These are phyloP conservation scores for Myxozyma lipomycoides DNA, from an alignment of 805 yeast genomes.

Conservation along the genomic window DNA sequence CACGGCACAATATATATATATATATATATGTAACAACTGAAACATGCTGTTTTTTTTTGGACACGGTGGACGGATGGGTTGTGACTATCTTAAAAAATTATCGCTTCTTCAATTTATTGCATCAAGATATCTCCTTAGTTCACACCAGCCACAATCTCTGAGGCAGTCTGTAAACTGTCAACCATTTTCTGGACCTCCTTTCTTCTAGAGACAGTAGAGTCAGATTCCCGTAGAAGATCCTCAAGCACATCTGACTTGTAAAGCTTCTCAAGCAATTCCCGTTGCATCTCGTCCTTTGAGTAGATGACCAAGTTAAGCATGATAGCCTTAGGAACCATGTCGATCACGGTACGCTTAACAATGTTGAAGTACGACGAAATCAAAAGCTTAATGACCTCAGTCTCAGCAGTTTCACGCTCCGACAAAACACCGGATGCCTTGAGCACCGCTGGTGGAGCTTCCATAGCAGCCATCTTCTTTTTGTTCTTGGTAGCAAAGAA, in stretches of 20 bases:
- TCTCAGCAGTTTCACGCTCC: slow-evolving; percentile 93
- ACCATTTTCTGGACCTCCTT: slow-evolving; percentile 95
- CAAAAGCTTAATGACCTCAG: slow-evolving; percentile 91
- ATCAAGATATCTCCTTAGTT: slow-evolving; percentile 4
- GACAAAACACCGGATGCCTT: slow-evolving; percentile 90
- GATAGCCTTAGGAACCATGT: slow-evolving; percentile 89
- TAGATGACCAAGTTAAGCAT: slow-evolving; percentile 85
- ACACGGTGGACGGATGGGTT: too few species aligned
- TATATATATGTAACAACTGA: neutral
- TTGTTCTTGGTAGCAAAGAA: slow-evolving; percentile 89
- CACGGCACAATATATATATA: neutral
- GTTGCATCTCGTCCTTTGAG: slow-evolving; percentile 81
- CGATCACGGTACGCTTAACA: slow-evolving; percentile 90
- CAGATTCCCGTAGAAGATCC: slow-evolving; percentile 85
- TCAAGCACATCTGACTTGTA: slow-evolving; percentile 67
- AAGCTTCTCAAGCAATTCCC: slow-evolving; percentile 78
- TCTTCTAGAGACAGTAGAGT: slow-evolving; percentile 86
- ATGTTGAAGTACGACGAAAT: slow-evolving; percentile 87
- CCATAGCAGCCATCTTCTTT: slow-evolving; percentile 91
- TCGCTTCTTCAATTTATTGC: neutral
- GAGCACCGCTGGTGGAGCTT: slow-evolving; percentile 93
- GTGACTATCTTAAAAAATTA: too few species aligned
- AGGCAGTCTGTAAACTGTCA: slow-evolving; percentile 81
- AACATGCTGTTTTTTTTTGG: neutral
- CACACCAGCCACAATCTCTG: slow-evolving; percentile 68